Evolutionary conservation across 2,329 filamentous ascomycete genomes (phyloP), one percentile per base, ranked within the genome.

Genomic region (Lomentospora prolificans): DNA sequence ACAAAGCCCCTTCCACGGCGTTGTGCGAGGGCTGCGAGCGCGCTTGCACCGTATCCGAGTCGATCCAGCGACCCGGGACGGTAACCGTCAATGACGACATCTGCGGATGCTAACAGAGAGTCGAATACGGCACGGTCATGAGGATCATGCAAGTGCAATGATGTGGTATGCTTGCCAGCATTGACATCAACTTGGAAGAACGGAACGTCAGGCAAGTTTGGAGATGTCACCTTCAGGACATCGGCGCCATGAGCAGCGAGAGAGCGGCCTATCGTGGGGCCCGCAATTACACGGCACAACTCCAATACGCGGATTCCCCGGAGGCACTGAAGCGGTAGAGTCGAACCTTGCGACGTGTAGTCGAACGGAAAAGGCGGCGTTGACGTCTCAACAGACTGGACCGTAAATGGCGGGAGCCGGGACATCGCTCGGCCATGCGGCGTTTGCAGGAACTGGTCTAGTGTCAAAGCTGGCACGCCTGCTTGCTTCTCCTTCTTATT

Each of bases 191-290:
- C 78, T 61, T 88, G 85, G 67, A 87, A 87, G 67, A 86, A 85
- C 0, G 84, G 83, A 1, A 89, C 82, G 58, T 89, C 86, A 3
- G 81, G 80, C n/a, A 90, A 73, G 50, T 80, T 72, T 0, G 83
- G 79, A 6, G 81, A 82, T 2, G 85, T 89, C 50, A 90, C 75
- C 62, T 89, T 87, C 60, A 90, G 75, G 0, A 90, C 86, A 55
- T 85, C 79, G 6, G 87, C 87, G 2, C 87, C 87, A 64, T 89
- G 85, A 59, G 88, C 86, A n/a, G 84, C 85, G 0, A 90, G 75
- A 1, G 83, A 83, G 28, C 85, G 80, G 3, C 82, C 82, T 60
- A 90, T 83, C 3, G 84, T 81, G n/a, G 86, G 86, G 0, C 86
- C 86, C 3, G 87, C 87, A 60, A 90, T 89, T 63, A 90, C 84